Evolutionary conservation across 805 yeast genomes (phyloP), one percentile per base, ranked within the genome.

Genomic region (Zygosaccharomyces gambellarensis): DNA sequence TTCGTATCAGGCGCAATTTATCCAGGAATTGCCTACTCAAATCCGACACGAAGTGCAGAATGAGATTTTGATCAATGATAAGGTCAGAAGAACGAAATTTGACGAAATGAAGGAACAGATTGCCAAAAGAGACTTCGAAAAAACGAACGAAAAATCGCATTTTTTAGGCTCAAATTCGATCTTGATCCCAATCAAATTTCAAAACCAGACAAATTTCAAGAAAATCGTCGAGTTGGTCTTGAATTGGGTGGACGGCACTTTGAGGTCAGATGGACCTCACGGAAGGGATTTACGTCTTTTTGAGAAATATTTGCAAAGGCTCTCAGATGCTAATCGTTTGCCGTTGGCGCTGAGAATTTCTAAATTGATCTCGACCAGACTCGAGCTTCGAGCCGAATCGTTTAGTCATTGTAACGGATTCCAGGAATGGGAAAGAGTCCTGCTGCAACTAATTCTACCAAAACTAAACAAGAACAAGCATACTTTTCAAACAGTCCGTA

Each of bases 1-100:
- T n/a, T 44, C 51, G 1, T 48, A 51, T 23, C 89, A 88, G 58
- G 73, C 81, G 76, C 79, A 76, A 2, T 87, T 85, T 1, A 79
- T 87, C 58, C 71, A 76, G 10, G 78, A 75, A 42, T 66, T 90
- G 7, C 97, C 97, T 0, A 57, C 65, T 2, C 85, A 82, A 22
- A 79, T 90, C 4, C 81, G 81, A 55, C 55, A 66, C 1, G 97
- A 90, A 57, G 60, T 90, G 1, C 71, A 69, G 51, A 62, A 64
- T 3, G 88, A 85, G 52, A 60, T 83, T 28, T 56, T 69, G 6
- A 68, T 63, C 11, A 48, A 40, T 4, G 55, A 58, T 36, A 57
- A 56, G 36, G 41, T 62, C 42, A 50, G 54, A 34, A 31, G 58
- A 53, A 44, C 63, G 49, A 49, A 56, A 39, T 10, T 66, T 43